phyloP scores from a whole-genome alignment of 495 filamentous ascomycete species.

The Neurospora tetrasperma region DNA sequence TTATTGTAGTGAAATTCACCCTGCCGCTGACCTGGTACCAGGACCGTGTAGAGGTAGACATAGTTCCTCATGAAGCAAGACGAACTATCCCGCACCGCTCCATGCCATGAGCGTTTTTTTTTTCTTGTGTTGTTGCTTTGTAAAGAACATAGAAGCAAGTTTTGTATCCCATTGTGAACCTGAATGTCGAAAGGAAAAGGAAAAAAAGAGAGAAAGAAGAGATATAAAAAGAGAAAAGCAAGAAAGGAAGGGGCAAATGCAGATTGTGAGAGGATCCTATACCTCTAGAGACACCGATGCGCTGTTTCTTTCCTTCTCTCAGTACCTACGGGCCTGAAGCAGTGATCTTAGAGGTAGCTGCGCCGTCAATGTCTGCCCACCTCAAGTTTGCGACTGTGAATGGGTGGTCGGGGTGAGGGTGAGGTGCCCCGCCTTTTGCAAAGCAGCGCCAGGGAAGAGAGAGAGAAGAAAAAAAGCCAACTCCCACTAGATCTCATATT shows the following conservation, averaged over 20 bases:
- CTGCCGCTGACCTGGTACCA: not conserved
- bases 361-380: not conserved
- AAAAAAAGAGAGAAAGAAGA: not conserved
- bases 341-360: not conserved
- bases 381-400: not conserved
- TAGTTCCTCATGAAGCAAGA: not conserved
- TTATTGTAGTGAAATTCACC: not conserved
- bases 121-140: not conserved
- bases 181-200: not conserved
- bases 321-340: not conserved
- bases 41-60: not conserved
- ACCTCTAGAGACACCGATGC: not conserved
- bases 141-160: not conserved
- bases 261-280: not conserved
- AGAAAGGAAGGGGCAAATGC: not conserved
- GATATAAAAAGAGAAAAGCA: not conserved
- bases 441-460: not conserved
- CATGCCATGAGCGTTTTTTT: not conserved
- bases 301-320: not conserved
- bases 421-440: not conserved
- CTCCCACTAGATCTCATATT: not conserved
- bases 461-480: not conserved
- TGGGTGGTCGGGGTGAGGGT: not conserved
- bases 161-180: not conserved
- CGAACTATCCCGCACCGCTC: not conserved